Percentiles rank a stretch among this genome's conserved stretches.
phyloP scores from a whole-genome alignment of 164 flowering plant genomes.

The Vitis labrusca region DNA sequence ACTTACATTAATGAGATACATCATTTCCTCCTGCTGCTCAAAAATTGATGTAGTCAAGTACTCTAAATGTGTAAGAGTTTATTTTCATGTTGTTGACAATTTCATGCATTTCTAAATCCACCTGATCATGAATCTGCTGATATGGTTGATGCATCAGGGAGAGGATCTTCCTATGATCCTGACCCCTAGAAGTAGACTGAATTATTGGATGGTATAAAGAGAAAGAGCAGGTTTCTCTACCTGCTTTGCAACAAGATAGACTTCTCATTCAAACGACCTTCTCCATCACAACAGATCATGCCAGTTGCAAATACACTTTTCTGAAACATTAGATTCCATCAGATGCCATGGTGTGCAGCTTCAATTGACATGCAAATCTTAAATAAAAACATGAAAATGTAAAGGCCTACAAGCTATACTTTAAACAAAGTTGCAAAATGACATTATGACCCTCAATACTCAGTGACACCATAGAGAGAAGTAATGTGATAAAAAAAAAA shows the following conservation, averaged over 20 bases:
- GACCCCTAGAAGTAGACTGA: too few species aligned
- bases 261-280: constrained; percentile 92
- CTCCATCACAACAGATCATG: constrained; percentile 96
- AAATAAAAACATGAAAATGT: too few species aligned
- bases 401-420: too few species aligned
- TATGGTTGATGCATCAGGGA: neutral
- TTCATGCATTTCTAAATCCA: neutral
- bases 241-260: constrained; percentile 90
- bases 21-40: too few species aligned
- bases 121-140: neutral
- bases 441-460: neutral
- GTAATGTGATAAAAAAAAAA: neutral
- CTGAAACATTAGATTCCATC: constrained; percentile 40
- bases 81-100: neutral
- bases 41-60: too few species aligned
- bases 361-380: neutral
- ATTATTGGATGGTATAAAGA: neutral
- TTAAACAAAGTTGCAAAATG: too few species aligned
- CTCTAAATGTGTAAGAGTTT: neutral
- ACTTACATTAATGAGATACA: too few species aligned
- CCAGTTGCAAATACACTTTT: constrained; percentile 82
- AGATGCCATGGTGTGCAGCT: neutral
- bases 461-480: neutral
- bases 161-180: neutral
- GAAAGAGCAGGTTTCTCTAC: constrained; percentile 27